phyloP scores from a whole-genome alignment of 495 filamentous ascomycete species.

The Aspergillus hancockii region DNA sequence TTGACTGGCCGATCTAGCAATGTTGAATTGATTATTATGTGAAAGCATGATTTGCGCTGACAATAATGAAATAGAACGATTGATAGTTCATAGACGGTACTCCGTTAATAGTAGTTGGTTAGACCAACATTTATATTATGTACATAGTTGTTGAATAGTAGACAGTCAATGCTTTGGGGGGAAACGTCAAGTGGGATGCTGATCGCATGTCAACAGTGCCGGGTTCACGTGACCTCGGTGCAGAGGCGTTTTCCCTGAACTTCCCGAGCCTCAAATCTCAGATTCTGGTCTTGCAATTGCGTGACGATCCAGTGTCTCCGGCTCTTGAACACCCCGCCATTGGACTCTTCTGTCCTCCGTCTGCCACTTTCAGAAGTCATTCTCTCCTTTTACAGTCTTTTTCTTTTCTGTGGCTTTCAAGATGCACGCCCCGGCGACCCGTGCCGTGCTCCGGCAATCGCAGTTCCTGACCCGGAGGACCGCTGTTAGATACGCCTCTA shows the following conservation, averaged over 20 bases:
- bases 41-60: no score
- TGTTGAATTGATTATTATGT: no score
- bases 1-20: no score
- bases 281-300: constrained; percentile 46
- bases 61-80: no score
- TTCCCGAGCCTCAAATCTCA: constrained; percentile 48
- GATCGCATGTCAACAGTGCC: constrained; percentile 1
- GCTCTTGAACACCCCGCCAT: constrained; percentile 41
- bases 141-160: no score
- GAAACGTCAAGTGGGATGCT: not conserved
- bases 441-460: constrained; percentile 63
- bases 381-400: constrained; percentile 30
- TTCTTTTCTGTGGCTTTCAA: constrained; percentile 35
- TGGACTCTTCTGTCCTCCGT: constrained; percentile 38
- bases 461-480: constrained; percentile 58
- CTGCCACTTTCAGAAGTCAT: constrained; percentile 34
- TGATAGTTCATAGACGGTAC: no score
- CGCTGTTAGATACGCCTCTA: constrained; percentile 62
- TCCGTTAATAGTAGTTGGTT: no score
- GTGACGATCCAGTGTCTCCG: constrained; percentile 31
- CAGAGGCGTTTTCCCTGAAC: constrained; percentile 39
- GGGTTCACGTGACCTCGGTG: constrained; percentile 22
- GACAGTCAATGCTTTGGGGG: no score
- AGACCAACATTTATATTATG: no score
- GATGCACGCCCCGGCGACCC: constrained; percentile 52